Percentiles rank a stretch among this genome's conserved stretches.
Conservation (phyloP, 1,139 yeast species). For the Candida gigantensis region DNA sequence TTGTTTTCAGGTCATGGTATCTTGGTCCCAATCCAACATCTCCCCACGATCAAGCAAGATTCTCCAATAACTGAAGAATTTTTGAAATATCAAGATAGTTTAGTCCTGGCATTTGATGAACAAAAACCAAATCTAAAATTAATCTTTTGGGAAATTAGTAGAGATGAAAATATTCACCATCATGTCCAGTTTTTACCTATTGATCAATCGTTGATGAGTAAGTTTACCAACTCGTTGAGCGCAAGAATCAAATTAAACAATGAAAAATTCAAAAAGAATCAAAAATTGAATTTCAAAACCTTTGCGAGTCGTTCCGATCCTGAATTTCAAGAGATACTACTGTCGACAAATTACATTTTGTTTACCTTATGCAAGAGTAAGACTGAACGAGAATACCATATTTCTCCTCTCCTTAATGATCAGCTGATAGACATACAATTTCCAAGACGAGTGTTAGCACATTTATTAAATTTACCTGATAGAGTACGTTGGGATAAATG, state of each 20-base stretch:
- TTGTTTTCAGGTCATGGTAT: conserved; percentile 81
- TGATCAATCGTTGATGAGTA: conserved; percentile 39
- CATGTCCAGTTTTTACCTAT: conserved; percentile 69
- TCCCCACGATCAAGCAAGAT: conserved; percentile 42
- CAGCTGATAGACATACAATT: conserved; percentile 66
- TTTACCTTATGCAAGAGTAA: conserved; percentile 32
- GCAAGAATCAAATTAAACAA: conserved; percentile 50
- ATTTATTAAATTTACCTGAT: conserved; percentile 56
- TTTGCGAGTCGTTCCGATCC: conserved; percentile 26
- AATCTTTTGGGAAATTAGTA: conserved; percentile 62
- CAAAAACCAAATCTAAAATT: conserved; percentile 41
- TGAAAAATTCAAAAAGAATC: conserved; percentile 45
- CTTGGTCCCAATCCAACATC: conserved; percentile 79
- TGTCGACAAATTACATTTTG: conserved; percentile 40
- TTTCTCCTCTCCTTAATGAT: conserved; percentile 26
- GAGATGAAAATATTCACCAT: conserved; percentile 59
- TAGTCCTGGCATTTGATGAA: conserved; percentile 46
- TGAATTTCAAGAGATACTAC: conserved; percentile 25
- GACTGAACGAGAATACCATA: conserved; percentile 18
- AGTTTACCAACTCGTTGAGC: conserved; percentile 35
- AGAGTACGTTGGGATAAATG: conserved; percentile 77
- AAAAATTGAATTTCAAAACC: conserved; percentile 41
- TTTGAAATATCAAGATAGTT: conserved; percentile 39
- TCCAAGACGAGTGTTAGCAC: conserved; percentile 74
- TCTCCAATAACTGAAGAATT: conserved; percentile 29